A percentile compares a stretch with the other conserved stretches of the same genome.
Conservation (phyloP, 371 early-diverging fungal genomes). For the Apophysomyces trapeziformis region DNA sequence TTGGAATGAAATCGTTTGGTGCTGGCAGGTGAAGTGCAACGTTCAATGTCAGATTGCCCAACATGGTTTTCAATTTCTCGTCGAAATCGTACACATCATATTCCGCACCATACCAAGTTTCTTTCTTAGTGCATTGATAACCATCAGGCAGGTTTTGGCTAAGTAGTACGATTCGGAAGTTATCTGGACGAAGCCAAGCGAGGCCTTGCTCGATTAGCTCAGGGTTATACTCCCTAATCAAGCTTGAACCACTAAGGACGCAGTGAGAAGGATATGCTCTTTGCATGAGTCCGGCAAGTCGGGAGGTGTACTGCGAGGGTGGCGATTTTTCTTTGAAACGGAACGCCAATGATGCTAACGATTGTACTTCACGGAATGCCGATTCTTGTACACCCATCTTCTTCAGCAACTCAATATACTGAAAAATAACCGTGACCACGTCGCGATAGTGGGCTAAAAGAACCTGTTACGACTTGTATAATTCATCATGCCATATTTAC, state of each 20-base stretch:
- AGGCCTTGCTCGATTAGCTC: conserved; percentile 63
- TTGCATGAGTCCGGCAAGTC: conserved; percentile 67
- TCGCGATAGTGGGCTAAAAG: conserved; percentile 68
- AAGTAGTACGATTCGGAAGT: conserved; percentile 65
- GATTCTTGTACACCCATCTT: conserved; percentile 72
- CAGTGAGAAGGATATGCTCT: conserved; percentile 69
- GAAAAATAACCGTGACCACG: conserved; percentile 80
- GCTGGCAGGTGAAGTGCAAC: conserved; percentile 73
- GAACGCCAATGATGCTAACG: conserved; percentile 73
- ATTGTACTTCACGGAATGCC: conserved; percentile 78
- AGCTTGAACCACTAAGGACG: conserved; percentile 72
- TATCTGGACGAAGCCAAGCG: conserved; percentile 66
- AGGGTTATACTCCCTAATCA: conserved; percentile 67
- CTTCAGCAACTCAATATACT: conserved; percentile 84
- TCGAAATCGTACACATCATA: conserved; percentile 75
- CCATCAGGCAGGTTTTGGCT: conserved; percentile 51
- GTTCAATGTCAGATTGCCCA: conserved; percentile 51
- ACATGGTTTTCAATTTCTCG: conserved; percentile 59
- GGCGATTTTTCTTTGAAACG: conserved; percentile 84
- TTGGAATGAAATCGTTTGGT: conserved; percentile 86
- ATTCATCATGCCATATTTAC: conserved; percentile 34
- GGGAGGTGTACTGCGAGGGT: conserved; percentile 63
- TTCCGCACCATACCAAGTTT: conserved; percentile 85
- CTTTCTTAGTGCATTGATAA: conserved; percentile 55
- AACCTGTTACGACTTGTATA: too few relatives aligned